These are phyloP conservation scores for Botrytis fragariae DNA, from an alignment of 2,329 filamentous ascomycete species.

Conservation along the genomic window DNA sequence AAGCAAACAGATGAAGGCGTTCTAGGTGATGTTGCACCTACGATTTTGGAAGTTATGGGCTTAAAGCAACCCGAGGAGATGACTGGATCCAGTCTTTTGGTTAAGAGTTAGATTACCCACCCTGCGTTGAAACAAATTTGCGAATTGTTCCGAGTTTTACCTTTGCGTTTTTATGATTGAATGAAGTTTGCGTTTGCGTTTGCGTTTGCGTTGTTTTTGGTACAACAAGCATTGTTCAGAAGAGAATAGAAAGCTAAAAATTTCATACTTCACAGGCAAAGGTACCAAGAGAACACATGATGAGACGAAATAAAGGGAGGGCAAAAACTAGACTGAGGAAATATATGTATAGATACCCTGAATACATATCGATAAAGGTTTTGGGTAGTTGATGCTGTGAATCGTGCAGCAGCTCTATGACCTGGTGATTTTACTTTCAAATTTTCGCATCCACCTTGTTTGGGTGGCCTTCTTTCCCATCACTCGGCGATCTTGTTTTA, in stretches of 20 bases:
- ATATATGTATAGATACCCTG: conserved; percentile 5
- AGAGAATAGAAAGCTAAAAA: conserved; percentile 26
- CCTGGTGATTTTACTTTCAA: background rate
- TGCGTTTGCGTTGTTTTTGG: conserved; percentile 5
- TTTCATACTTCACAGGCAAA: conserved; percentile 23
- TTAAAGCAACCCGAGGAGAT: conserved; percentile 87
- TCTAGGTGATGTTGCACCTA: conserved; percentile 97
- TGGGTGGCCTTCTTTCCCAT: background rate
- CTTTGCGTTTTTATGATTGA: conserved; percentile 11
- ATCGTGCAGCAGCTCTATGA: background rate
- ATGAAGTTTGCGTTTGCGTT: conserved; percentile 5
- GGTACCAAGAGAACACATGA: conserved; percentile 37
- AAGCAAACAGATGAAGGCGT: conserved; percentile 70
- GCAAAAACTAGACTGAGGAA: background rate
- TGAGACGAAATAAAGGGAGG: conserved; percentile 23
- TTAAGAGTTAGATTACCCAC: conserved; percentile 55
- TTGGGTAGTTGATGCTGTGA: background rate
- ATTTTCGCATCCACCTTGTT: background rate
- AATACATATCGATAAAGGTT: background rate
- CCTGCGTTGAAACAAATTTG: conserved; percentile 11
- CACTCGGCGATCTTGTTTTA: background rate
- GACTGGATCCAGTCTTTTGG: conserved; percentile 79
- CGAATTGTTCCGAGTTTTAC: conserved; percentile 8
- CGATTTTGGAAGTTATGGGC: conserved; percentile 85
- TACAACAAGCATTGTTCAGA: conserved; percentile 13